A percentile compares a stretch with the other conserved stretches of the same genome.
Conservation (phyloP, 2,329 filamentous ascomycete species). For the Metarhizium sp. region DNA sequence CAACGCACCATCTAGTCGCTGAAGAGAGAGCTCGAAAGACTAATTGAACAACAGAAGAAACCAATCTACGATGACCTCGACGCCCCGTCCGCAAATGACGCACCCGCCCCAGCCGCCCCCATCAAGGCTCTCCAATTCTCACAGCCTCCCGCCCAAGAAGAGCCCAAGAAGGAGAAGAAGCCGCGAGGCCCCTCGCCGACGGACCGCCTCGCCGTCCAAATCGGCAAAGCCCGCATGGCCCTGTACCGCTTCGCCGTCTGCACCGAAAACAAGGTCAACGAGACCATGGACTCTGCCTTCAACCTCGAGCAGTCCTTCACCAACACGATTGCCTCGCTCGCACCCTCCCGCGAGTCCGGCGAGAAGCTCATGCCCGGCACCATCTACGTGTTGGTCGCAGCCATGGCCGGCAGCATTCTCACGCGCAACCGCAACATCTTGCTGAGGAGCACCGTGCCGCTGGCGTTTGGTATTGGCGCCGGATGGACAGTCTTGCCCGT, state of each 20-base stretch:
- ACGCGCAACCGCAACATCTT: constrained; percentile 80
- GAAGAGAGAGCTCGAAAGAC: background rate
- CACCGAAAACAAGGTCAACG: constrained; percentile 77
- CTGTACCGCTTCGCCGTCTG: constrained; percentile 64
- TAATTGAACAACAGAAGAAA: constrained; percentile 34
- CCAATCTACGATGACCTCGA: constrained; percentile 75
- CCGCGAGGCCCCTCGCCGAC: constrained; percentile 64
- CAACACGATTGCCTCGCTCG: constrained; percentile 77
- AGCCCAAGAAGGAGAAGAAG: constrained; percentile 17
- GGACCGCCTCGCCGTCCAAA: constrained; percentile 75
- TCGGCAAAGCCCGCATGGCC: constrained; percentile 70
- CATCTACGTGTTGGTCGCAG: constrained; percentile 86
- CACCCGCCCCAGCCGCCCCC: constrained; percentile 20
- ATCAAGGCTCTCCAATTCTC: constrained; percentile 13
- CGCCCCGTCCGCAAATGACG: constrained; percentile 20
- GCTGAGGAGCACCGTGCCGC: constrained; percentile 65
- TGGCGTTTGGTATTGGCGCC: constrained; percentile 71
- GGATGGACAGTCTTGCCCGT: constrained; percentile 79
- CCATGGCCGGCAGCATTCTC: constrained; percentile 91
- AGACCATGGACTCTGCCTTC: constrained; percentile 70
- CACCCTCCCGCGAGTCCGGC: constrained; percentile 73
- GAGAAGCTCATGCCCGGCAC: constrained; percentile 84
- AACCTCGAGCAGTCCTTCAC: constrained; percentile 84
- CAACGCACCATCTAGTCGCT: background rate
- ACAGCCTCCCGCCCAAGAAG: constrained; percentile 21